Base-by-base conservation (phyloP, 176 grass and related monocot genomes). In the Eragrostis nindensis region DNA sequence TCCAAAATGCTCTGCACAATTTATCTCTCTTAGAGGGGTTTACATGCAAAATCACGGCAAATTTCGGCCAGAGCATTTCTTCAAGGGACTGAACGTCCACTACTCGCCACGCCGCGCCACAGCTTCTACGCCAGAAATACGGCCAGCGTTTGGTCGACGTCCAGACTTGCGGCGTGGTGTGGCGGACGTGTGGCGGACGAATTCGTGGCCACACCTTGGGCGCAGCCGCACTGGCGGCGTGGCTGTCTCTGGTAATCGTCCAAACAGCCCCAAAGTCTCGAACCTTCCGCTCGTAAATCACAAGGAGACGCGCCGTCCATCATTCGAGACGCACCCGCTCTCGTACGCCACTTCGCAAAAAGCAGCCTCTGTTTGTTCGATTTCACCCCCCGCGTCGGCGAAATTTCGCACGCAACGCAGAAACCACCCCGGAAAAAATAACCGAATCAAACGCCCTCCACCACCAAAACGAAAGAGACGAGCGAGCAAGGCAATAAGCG, bases 251-350 rank as follows among this genome's bases (percentile, higher is more conserved):
- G n/a, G n/a, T n/a, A n/a, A n/a, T n/a, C n/a, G n/a, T n/a, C n/a
- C n/a, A n/a, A n/a, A n/a, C n/a, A n/a, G n/a, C n/a, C n/a, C n/a
- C n/a, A n/a, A n/a, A n/a, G 69, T 46, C 69, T 82, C 46, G 60
- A 83, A 83, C 86, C 48, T 83, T 88, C 86, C 59, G 48, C 41
- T 66, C 59, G 57, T 24, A 76, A 70, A 70, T 52, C 72, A 76
- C 64, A 22, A 76, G 71, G n/a, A 42, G 50, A 19, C 32, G 15
- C 11, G 57, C 11, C 41, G 74, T 18, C 55, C 1, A 19, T 26
- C 5, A 8, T 1, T 27, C 22, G 12, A n/a, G n/a, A n/a, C n/a
- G n/a, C n/a, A n/a, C n/a, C n/a, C n/a, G 12, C 48, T n/a, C 48
- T 22, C 26, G 40, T 3, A 84, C 52, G 42, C 53, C 18, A 48